phyloP scores from a whole-genome alignment of 768 basidiomycete species.

The Coprinopsis strossmayeri region DNA sequence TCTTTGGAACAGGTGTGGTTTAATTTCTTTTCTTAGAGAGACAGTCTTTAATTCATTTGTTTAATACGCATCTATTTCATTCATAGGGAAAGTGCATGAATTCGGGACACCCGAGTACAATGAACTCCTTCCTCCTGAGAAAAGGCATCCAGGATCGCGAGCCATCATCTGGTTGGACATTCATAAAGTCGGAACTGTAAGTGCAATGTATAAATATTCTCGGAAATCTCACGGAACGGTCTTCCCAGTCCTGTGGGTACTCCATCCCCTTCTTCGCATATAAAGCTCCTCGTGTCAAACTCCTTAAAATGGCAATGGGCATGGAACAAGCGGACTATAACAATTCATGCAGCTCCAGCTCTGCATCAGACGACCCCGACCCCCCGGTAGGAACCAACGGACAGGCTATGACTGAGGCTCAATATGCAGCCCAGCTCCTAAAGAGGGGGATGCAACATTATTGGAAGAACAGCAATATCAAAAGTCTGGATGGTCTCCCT shows the following conservation, averaged over 20 bases:
- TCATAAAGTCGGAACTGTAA: too few relatives aligned
- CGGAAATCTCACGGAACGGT: too few relatives aligned
- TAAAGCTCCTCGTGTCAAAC: slow-evolving; percentile 40
- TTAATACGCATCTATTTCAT: neutral
- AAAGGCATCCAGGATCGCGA: too few relatives aligned
- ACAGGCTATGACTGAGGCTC: too few relatives aligned
- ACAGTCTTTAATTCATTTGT: neutral
- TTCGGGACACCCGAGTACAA: neutral
- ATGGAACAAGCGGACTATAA: slow-evolving; percentile 31
- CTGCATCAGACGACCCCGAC: slow-evolving; percentile 1
- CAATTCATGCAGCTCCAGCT: slow-evolving; percentile 7
- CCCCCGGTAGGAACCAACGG: neutral
- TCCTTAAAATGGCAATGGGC: slow-evolving; percentile 29
- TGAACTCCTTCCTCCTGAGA: too few relatives aligned
- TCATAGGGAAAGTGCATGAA: neutral
- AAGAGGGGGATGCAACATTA: slow-evolving; percentile 42
- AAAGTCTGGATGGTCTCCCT: slow-evolving; percentile 42
- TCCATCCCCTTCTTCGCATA: slow-evolving; percentile 50
- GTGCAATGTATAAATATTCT: too few relatives aligned
- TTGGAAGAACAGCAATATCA: slow-evolving; percentile 39
- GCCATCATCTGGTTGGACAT: too few relatives aligned
- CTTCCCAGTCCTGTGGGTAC: slow-evolving; percentile 50
- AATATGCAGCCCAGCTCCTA: slow-evolving; percentile 11
- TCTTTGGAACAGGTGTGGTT: slow-evolving; percentile 49
- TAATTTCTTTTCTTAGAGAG: neutral